Evolutionary conservation across 2,329 filamentous ascomycete genomes (phyloP), one percentile per base, ranked within the genome.

Genomic region (Sarocladium oryzae): DNA sequence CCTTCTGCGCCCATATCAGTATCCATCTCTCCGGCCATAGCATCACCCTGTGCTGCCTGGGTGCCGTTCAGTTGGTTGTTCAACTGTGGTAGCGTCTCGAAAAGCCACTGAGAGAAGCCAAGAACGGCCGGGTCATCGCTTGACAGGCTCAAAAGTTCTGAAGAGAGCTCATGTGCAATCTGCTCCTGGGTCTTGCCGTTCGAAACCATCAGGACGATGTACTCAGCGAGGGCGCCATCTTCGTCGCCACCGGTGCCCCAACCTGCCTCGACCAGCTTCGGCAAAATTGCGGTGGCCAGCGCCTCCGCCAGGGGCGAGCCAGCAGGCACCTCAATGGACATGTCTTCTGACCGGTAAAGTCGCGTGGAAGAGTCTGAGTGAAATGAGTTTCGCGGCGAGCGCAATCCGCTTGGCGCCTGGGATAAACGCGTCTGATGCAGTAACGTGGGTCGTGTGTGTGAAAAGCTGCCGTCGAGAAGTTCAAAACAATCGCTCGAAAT

Each of bases 191-290:
- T 90, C 69, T 96, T 96, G 61, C 91, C 89, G 70, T 96, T 97
- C 56, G 89, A 89, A 28, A 99, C 81, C 92, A 97, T 96, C 56
- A 97, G 82, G 53, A 97, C 86, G 58, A 99, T 93, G 72, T 97
- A 99, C 72, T 99, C 93, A 54, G 90, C 86, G 54, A 99, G 81
- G 33, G 89, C 88, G 21, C 85, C 85, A 67, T 92, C 89, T 67
- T 92, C 89, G 60, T 89, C 86, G 52, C 72, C 71, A 58, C 86
- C 86, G 26, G 86, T 84, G 55, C 84, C 90, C 92, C 93, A 97
- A 61, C 91, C 92, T 58, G 91, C 85, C 70, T 99, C 92, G 53
- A 89, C 82, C 53, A 99, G 77, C 74, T 97, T 97, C 28, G 89
- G 86, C 69, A 93, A 88, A 56, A 97, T 90, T 37, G 85, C 85